Conservation (phyloP, 2,329 filamentous ascomycete genomes). For the Macrophomina phaseolina region DNA sequence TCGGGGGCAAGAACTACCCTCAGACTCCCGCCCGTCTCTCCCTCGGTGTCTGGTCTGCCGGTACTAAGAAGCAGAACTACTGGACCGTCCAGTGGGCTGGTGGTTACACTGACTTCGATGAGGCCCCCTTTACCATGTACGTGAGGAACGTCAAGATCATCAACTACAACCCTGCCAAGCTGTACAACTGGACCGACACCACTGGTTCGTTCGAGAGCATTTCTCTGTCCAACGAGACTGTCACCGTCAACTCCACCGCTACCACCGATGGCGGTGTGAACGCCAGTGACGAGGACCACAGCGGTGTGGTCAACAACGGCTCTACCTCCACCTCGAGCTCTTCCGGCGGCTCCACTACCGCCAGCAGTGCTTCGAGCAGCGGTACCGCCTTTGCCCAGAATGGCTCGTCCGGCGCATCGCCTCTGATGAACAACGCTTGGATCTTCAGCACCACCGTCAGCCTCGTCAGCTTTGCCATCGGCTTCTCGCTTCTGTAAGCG, state of each 20-base stretch:
- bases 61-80: slow-evolving; percentile 51
- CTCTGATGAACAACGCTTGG: slow-evolving; percentile 10
- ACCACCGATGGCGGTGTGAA: background rate
- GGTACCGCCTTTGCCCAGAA: slow-evolving; percentile 16
- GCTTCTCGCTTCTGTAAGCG: slow-evolving; percentile 26
- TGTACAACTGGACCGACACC: slow-evolving; percentile 58
- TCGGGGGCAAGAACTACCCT: slow-evolving; percentile 68
- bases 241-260: slow-evolving; percentile 19
- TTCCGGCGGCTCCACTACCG: slow-evolving; percentile 1
- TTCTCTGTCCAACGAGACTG: slow-evolving; percentile 41
- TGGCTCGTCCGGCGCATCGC: slow-evolving; percentile 11
- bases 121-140: slow-evolving; percentile 59
- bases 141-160: slow-evolving; percentile 57
- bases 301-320: background rate
- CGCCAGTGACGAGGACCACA: background rate
- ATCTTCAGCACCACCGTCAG: slow-evolving; percentile 9
- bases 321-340: background rate
- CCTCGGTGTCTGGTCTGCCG: slow-evolving; percentile 53
- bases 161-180: slow-evolving; percentile 58
- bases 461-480: slow-evolving; percentile 26
- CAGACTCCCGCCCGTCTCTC: slow-evolving; percentile 73
- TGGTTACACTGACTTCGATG: slow-evolving; percentile 56
- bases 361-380: slow-evolving; percentile 13
- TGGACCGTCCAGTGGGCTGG: slow-evolving; percentile 72
- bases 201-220: slow-evolving; percentile 57